Percentiles rank a stretch among this genome's conserved stretches.
These are phyloP conservation scores for Sanghuangporus baumii DNA, from an alignment of 1,284 basidiomycete genomes.

Conservation along the genomic window DNA sequence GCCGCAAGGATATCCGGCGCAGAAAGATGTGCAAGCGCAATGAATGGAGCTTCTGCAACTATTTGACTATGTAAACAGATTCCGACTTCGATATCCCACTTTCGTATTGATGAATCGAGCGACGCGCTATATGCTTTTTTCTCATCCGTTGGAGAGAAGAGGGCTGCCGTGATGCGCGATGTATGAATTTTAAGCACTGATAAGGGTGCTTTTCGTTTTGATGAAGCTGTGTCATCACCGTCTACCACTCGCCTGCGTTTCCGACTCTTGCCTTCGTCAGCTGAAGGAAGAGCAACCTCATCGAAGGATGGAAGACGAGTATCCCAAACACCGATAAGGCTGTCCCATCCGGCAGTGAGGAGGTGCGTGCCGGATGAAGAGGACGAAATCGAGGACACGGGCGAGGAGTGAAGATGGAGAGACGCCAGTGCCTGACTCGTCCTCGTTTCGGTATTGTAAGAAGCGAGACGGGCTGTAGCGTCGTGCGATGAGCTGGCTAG, in stretches of 20 bases:
- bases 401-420: constrained; percentile 70
- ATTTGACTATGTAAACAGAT: constrained; percentile 63
- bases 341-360: constrained; percentile 77
- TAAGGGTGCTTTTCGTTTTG: constrained; percentile 56
- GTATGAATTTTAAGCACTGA: constrained; percentile 72
- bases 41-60: constrained; percentile 65
- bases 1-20: constrained; percentile 35
- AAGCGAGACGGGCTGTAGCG: constrained; percentile 64
- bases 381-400: constrained; percentile 62
- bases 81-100: constrained; percentile 68
- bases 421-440: constrained; percentile 44
- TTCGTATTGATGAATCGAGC: constrained; percentile 70
- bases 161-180: constrained; percentile 60
- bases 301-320: constrained; percentile 55
- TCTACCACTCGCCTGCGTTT: constrained; percentile 5
- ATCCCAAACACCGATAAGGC: constrained; percentile 75
- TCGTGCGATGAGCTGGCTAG: constrained; percentile 84
- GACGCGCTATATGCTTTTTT: constrained; percentile 59
- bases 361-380: constrained; percentile 52
- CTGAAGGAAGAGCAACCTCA: constrained; percentile 41
- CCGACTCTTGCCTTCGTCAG: background rate
- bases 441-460: constrained; percentile 34
- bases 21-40: constrained; percentile 37
- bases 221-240: constrained; percentile 25
- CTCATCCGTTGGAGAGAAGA: constrained; percentile 36